These are phyloP conservation scores for Blastocystis sp. DNA, from an alignment of 352 stramenopile species.

Conservation along the genomic window DNA sequence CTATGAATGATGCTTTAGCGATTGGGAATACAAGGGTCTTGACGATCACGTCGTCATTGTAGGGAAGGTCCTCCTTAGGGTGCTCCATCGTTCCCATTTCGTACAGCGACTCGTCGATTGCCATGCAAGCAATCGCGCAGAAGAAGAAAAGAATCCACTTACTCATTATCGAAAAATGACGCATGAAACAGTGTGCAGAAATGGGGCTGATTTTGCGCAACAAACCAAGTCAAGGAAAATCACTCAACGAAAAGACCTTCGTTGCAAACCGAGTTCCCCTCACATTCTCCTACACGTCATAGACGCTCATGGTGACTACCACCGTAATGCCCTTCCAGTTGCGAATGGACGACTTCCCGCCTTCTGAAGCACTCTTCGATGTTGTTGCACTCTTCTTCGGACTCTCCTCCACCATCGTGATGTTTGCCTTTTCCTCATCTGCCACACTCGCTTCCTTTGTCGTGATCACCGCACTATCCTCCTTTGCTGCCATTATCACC, in stretches of 20 bases:
- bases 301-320: neutral
- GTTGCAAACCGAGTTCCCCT: neutral
- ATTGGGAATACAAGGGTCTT: slow-evolving; percentile 53
- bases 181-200: neutral
- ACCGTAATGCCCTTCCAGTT: neutral
- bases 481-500: no score
- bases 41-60: slow-evolving; percentile 70
- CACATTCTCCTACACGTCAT: neutral
- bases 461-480: no score
- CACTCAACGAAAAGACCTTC: neutral
- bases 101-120: slow-evolving; percentile 24
- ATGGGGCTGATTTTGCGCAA: neutral
- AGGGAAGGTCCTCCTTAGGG: slow-evolving; percentile 67
- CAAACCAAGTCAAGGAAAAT: neutral
- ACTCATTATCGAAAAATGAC: slow-evolving; percentile 1
- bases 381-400: neutral
- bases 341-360: no score
- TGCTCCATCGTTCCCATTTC: slow-evolving; percentile 51
- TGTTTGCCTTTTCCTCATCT: neutral
- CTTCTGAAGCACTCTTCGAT: neutral
- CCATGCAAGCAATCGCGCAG: neutral
- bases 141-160: slow-evolving; percentile 28
- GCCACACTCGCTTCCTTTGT: no score
- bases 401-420: neutral
- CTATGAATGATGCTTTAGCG: neutral